Evolutionary conservation across 2,329 filamentous ascomycete genomes (phyloP).

Genomic region (Bisporella sp.): DNA sequence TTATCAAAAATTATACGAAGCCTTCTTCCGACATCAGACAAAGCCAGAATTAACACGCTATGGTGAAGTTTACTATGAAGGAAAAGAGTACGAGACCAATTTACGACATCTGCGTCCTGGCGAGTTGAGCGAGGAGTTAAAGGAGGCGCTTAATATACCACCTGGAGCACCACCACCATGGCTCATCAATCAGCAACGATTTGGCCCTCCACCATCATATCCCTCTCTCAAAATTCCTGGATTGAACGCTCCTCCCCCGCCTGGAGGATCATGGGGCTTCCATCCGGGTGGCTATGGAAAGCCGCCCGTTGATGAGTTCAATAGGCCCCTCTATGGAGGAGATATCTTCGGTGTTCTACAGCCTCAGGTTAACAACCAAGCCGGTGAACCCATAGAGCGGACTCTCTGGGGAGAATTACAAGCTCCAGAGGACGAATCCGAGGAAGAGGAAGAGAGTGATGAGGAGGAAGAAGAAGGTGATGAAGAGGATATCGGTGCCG

Average conservation of each 20-base stretch:
- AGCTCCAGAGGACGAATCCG: slow-evolving; percentile 68
- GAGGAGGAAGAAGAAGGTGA: slow-evolving; percentile 61
- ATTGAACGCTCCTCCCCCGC: slow-evolving; percentile 84
- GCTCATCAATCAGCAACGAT: slow-evolving; percentile 94
- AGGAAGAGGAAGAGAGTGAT: slow-evolving; percentile 63
- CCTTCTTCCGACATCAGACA: slow-evolving; percentile 96
- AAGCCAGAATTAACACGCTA: slow-evolving; percentile 92
- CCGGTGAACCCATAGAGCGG: slow-evolving; percentile 77
- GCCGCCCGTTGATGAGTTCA: slow-evolving; percentile 88
- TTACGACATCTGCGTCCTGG: slow-evolving; percentile 84
- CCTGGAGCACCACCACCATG: slow-evolving; percentile 90
- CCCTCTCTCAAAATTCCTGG: slow-evolving; percentile 92
- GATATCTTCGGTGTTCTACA: slow-evolving; percentile 83
- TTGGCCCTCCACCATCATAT: slow-evolving; percentile 89
- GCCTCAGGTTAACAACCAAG: slow-evolving; percentile 51
- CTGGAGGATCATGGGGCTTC: slow-evolving; percentile 89
- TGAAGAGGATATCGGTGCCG: slow-evolving; percentile 54
- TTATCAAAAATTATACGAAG: slow-evolving; percentile 96
- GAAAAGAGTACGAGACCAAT: slow-evolving; percentile 96
- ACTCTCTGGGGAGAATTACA: slow-evolving; percentile 90
- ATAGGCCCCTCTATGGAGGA: slow-evolving; percentile 83
- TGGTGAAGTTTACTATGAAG: slow-evolving; percentile 98
- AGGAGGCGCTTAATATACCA: slow-evolving; percentile 89
- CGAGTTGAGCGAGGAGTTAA: slow-evolving; percentile 81
- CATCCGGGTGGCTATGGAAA: slow-evolving; percentile 94